These are phyloP conservation scores for Prototheca wickerhamii DNA, from an alignment of 163 green algal genomes.

Conservation along the genomic window DNA sequence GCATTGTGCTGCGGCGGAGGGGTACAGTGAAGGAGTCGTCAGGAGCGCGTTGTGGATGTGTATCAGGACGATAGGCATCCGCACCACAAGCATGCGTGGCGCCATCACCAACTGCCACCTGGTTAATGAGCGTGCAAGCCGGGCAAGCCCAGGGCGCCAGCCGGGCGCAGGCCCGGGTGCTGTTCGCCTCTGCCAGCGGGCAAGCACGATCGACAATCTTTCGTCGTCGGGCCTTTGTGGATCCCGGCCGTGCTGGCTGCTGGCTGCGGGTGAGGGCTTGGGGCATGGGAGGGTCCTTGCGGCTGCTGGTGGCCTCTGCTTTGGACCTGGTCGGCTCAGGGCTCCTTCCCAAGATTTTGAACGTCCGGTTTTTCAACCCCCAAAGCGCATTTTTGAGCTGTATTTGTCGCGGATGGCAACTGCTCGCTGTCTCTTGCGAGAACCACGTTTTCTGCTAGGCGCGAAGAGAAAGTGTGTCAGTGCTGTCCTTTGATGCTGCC, in stretches of 20 bases:
- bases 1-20: neutral
- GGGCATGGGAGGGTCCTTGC: neutral
- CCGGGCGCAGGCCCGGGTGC: slow-evolving; percentile 22
- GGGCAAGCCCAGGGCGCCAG: slow-evolving; percentile 39
- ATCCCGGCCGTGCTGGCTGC: neutral
- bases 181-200: neutral
- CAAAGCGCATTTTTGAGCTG: too few relatives aligned
- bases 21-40: neutral
- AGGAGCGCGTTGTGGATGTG: neutral
- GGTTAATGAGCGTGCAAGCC: slow-evolving; percentile 42
- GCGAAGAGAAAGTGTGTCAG: too few relatives aligned
- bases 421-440: too few relatives aligned
- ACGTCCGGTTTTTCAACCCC: neutral
- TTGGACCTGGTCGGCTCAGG: too few relatives aligned
- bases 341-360: neutral
- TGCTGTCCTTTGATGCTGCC: too few relatives aligned
- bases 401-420: too few relatives aligned
- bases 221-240: neutral
- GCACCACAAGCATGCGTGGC: neutral
- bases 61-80: neutral
- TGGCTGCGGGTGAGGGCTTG: neutral
- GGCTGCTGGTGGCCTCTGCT: too few relatives aligned
- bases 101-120: slow-evolving; percentile 1
- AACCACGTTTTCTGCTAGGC: too few relatives aligned
- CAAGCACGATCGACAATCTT: neutral